Conservation (phyloP, 106 monocot genomes). For the Phalaenopsis equestris region DNA sequence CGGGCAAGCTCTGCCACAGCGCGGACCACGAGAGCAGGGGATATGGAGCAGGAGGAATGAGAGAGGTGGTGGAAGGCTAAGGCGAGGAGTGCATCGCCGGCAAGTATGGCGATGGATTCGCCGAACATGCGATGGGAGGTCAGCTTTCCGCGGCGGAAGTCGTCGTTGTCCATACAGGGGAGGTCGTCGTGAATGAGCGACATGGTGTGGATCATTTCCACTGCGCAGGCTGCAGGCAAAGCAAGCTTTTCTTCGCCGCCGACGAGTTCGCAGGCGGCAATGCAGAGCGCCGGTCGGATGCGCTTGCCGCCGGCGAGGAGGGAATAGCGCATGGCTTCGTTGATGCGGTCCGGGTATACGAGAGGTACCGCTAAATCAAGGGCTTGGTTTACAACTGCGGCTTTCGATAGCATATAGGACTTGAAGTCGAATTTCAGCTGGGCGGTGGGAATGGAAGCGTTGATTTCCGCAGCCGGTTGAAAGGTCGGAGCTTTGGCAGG, state of each 20-base stretch:
- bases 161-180: conserved; percentile 71
- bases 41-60: not conserved
- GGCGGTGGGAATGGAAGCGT: not conserved
- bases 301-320: conserved; percentile 64
- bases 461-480: not conserved
- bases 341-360: conserved; percentile 26
- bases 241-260: conserved; percentile 26
- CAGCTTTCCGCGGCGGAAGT: conserved; percentile 54
- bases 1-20: conserved; percentile 17
- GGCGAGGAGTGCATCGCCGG: conserved; percentile 66
- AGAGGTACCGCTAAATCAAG: conserved; percentile 35
- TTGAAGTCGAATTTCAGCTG: conserved; percentile 44
- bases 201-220: conserved; percentile 78
- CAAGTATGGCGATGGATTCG: conserved; percentile 57
- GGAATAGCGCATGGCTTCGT: conserved; percentile 72
- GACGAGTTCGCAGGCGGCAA: conserved; percentile 53
- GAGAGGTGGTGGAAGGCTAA: conserved; percentile 40
- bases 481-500: not conserved
- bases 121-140: conserved; percentile 49
- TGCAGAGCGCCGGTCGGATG: conserved; percentile 48
- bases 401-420: conserved; percentile 37
- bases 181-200: conserved; percentile 75
- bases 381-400: conserved; percentile 32
- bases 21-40: conserved; percentile 7
- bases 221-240: conserved; percentile 37